Percentiles rank a stretch among this genome's conserved stretches.
phyloP scores from a whole-genome alignment of 345 rosid species.

The Sonneratia alba region DNA sequence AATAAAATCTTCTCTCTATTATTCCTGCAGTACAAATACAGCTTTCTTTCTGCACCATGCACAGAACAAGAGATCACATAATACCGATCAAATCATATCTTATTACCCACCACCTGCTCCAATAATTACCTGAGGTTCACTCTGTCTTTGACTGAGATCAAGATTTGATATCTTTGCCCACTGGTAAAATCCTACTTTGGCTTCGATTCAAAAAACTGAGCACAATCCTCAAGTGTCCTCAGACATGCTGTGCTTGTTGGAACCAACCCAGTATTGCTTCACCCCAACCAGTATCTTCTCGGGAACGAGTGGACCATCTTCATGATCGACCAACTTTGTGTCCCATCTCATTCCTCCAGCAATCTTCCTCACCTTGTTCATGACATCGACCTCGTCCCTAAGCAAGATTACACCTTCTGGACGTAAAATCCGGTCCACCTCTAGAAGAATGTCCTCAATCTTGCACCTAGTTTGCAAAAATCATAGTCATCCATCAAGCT shows the following conservation, averaged over 20 bases:
- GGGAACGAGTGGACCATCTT: constrained; percentile 91
- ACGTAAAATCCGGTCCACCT: constrained; percentile 79
- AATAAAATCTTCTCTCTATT: background rate
- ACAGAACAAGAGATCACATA: background rate
- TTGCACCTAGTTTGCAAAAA: constrained; percentile 45
- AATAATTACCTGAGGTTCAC: background rate
- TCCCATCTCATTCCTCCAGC: constrained; percentile 90
- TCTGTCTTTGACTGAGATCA: background rate
- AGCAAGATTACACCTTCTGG: constrained; percentile 78
- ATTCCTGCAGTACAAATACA: too few species aligned
- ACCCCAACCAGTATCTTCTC: constrained; percentile 67
- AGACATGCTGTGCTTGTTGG: constrained; percentile 42
- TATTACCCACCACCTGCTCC: background rate
- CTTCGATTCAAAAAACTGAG: background rate
- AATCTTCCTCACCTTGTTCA: constrained; percentile 66
- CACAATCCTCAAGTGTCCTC: constrained; percentile 15
- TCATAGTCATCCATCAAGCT: background rate
- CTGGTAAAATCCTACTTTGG: background rate
- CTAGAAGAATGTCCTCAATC: constrained; percentile 77
- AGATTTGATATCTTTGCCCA: background rate
- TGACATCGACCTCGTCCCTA: constrained; percentile 74
- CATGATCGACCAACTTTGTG: constrained; percentile 78
- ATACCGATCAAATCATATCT: background rate
- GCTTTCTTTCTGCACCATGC: too few species aligned
- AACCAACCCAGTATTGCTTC: constrained; percentile 89